Base-by-base conservation (phyloP, 2,329 filamentous ascomycete species). In the Colletotrichum sansevieriae region DNA sequence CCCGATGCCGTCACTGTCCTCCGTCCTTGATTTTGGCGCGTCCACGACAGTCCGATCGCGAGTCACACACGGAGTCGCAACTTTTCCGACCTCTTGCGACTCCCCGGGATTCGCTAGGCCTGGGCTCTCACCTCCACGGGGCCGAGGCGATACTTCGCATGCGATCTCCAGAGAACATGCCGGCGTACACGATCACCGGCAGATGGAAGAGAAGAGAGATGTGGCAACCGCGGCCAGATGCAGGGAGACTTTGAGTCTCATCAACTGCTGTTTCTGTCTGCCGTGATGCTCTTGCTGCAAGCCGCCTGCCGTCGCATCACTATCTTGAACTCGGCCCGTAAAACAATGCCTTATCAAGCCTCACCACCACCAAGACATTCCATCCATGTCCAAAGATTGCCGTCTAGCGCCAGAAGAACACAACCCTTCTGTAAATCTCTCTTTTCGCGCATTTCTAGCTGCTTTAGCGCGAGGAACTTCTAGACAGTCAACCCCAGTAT, bases 1-100 rank as follows among this genome's bases (percentile, higher is more conserved):
- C 33, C 37, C 20, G 55, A 44, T 61, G 56, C 62, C 66, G 66
- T 57, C 62, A 69, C 66, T 69, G 62, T 69, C 55, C 35, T 52
- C 51, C 49, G 35, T 65, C 47, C 47, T 49, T 65, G 49, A 7
- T 39, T 69, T 52, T 61, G 49, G 62, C 55, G 57, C 49, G 49
- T 43, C 49, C 33, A 65, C 43, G 29, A 66, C 62, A 43, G 56
- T 51, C 35, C 33, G 25, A 20, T 39, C 4, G n/a, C 47, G 25
- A 13, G 20, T 49, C 49, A 60, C 33, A 35, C 62, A 65, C 65
- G 62, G 55, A 60, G 62, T 68, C 54, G 41, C 43, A 35, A 18
- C 33, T 29, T 57, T 63, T 54, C 10, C 18, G 46, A 18, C 41
- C 44, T 44, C 46, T 49, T 54, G 13, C 49, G 18, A 52, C 59